These are phyloP conservation scores for Bromus sterilis DNA, from an alignment of 176 grass and related monocot species.

Conservation along the genomic window DNA sequence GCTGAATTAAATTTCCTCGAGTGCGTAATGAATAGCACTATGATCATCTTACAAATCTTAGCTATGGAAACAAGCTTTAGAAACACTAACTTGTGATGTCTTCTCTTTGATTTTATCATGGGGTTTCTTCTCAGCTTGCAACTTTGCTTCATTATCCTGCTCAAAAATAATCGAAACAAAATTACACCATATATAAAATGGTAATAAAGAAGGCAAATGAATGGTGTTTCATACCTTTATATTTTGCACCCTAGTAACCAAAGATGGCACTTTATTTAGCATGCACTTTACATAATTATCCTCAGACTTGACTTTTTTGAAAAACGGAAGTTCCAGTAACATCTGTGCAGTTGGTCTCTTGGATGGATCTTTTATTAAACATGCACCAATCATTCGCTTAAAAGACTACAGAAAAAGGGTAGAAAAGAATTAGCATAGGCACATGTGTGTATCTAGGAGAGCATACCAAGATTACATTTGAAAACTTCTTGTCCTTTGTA, in stretches of 20 bases:
- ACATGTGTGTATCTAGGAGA: neutral
- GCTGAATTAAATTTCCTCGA: neutral
- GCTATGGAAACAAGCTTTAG: neutral
- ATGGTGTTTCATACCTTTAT: slow-evolving; percentile 31
- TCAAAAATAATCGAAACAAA: neutral
- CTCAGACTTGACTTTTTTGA: slow-evolving; percentile 65
- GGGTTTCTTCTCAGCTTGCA: slow-evolving; percentile 58
- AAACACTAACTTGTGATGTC: slow-evolving; percentile 54
- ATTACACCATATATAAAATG: neutral
- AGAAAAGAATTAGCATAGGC: neutral
- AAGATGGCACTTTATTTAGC: slow-evolving; percentile 68
- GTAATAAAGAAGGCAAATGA: neutral
- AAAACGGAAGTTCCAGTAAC: slow-evolving; percentile 83
- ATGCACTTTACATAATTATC: slow-evolving; percentile 50
- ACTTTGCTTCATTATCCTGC: slow-evolving; percentile 70
- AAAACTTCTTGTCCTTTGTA: slow-evolving; percentile 87
- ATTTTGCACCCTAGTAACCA: slow-evolving; percentile 52
- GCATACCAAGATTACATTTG: slow-evolving; percentile 32
- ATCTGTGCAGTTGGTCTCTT: slow-evolving; percentile 65
- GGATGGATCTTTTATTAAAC: slow-evolving; percentile 86
- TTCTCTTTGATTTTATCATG: slow-evolving; percentile 58
- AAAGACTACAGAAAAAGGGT: slow-evolving; percentile 42
- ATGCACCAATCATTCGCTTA: slow-evolving; percentile 83
- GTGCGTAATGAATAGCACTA: neutral
- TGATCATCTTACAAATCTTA: neutral